These are phyloP conservation scores for Macrocybe gigantea DNA, from an alignment of 768 basidiomycete genomes.

Conservation along the genomic window DNA sequence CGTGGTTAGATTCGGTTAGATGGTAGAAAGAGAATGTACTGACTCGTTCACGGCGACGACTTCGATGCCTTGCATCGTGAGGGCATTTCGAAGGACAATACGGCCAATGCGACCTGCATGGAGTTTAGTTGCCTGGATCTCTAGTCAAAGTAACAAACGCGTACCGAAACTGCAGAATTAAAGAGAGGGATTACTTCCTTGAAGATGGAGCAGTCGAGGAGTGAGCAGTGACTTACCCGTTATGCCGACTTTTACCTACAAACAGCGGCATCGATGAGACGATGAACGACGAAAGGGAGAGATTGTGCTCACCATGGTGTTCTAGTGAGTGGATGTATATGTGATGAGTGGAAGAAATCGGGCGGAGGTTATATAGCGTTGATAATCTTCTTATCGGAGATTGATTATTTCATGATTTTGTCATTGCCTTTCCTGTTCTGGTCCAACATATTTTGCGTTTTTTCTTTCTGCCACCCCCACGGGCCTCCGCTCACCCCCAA, in stretches of 20 bases:
- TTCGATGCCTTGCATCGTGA: slow-evolving; percentile 69
- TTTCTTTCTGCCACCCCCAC: too few relatives aligned
- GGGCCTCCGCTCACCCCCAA: too few relatives aligned
- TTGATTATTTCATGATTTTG: slow-evolving; percentile 12
- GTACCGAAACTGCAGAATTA: slow-evolving; percentile 62
- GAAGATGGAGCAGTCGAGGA: slow-evolving; percentile 3
- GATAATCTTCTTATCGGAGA: slow-evolving; percentile 21
- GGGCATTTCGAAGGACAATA: slow-evolving; percentile 94
- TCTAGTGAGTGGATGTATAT: slow-evolving; percentile 5
- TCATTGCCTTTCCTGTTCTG: slow-evolving; percentile 5
- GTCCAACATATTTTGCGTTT: too few relatives aligned
- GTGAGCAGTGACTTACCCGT: slow-evolving; percentile 59
- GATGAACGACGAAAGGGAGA: neutral
- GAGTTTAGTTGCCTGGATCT: slow-evolving; percentile 5
- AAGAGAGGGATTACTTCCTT: slow-evolving; percentile 4
- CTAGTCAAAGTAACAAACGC: slow-evolving; percentile 15
- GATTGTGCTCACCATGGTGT: slow-evolving; percentile 16
- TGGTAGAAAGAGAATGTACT: slow-evolving; percentile 20
- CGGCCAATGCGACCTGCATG: slow-evolving; percentile 93
- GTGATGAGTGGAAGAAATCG: slow-evolving; percentile 8
- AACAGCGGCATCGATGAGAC: neutral
- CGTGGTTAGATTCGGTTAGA: neutral
- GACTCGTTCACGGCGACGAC: slow-evolving; percentile 95
- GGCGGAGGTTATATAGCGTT: slow-evolving; percentile 14
- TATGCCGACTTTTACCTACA: slow-evolving; percentile 88